Base-by-base conservation (phyloP, 2,329 filamentous ascomycete genomes). In the Aspergillus brasiliensis region DNA sequence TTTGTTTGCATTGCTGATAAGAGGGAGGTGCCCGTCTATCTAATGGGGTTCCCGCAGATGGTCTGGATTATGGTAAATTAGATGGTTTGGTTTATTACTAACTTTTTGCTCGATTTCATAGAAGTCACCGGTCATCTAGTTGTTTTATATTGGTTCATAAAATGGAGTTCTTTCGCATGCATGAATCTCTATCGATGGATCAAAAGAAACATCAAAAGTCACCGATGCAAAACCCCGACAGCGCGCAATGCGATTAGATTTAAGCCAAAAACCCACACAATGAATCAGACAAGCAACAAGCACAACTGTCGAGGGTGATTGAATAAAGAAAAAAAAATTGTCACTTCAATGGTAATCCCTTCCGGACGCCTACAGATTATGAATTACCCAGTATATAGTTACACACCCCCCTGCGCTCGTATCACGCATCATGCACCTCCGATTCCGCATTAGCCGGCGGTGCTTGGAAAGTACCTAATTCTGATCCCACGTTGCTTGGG, bases 401-500 rank as follows among this genome's bases (percentile, higher is more conserved):
- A 49, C 46, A 49, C 46, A 49, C 46, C 52, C 23, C 23, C 31
- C 31, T 34, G 52, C 15, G 19, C 1, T 34, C 28, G 51, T 44
- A 55, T 62, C 53, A 62, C 27, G 42, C 58, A 60, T 71, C 65
- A 66, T 58, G 65, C 54, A 56, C 52, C 38, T 69, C 66, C 19
- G 67, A 61, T 7, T 60, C 59, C 46, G 56, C 49, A 28, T 61
- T 46, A 15, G 58, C 51, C 6, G 67, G 56, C 13, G 67, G 57
- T 5, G 70, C 60, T 21, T 85, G 81, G 70, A 94, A 89, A 44
- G 81, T 82, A 47, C 87, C 85, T 57, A 96, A 76, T 76, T 96
- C 89, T 62, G 90, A 82, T 28, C 88, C 88, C 68, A 87, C 87
- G 10, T 88, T 88, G 68, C 85, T 88, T 69, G 88, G 87, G 3